A percentile compares a stretch with the other conserved stretches of the same genome.
These are phyloP conservation scores for Mrakia hoshinonis DNA, from an alignment of 768 basidiomycete species.

Conservation along the genomic window DNA sequence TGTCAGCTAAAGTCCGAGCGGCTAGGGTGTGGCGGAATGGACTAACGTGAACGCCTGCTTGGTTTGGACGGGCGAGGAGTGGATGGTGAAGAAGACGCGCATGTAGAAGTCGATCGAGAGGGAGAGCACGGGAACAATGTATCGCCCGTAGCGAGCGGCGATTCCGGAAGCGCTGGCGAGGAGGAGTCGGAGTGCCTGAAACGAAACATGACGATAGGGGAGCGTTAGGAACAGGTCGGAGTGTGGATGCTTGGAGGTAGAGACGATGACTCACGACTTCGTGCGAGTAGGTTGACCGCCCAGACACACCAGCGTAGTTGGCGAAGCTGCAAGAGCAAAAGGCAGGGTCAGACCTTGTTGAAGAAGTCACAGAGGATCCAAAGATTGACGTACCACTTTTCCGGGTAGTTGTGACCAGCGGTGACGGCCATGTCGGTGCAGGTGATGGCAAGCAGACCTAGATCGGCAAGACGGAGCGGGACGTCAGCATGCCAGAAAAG, in stretches of 20 bases:
- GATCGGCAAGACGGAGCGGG: background rate
- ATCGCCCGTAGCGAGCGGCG: conserved; percentile 84
- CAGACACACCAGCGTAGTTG: conserved; percentile 85
- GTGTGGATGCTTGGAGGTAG: too few species aligned
- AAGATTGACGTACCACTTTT: conserved; percentile 69
- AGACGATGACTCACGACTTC: conserved; percentile 58
- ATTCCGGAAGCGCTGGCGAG: conserved; percentile 74
- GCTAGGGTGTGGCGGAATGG: background rate
- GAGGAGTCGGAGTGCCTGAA: conserved; percentile 80
- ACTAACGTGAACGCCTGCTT: conserved; percentile 71
- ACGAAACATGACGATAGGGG: too few species aligned
- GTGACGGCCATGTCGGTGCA: conserved; percentile 93
- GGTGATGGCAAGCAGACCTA: conserved; percentile 85
- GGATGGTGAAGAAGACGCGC: conserved; percentile 74
- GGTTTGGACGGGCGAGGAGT: conserved; percentile 65
- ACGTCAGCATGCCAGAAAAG: background rate
- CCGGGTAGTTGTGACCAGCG: conserved; percentile 86
- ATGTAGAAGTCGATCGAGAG: conserved; percentile 97
- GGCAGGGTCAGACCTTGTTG: background rate
- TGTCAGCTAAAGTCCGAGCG: background rate
- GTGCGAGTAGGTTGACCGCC: conserved; percentile 90
- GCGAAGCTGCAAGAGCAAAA: conserved; percentile 54
- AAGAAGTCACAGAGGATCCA: background rate
- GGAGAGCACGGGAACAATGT: conserved; percentile 77
- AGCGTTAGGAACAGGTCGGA: too few species aligned